These are phyloP conservation scores for Fusarium sp. DNA, from an alignment of 2,329 filamentous ascomycete genomes.

Conservation along the genomic window DNA sequence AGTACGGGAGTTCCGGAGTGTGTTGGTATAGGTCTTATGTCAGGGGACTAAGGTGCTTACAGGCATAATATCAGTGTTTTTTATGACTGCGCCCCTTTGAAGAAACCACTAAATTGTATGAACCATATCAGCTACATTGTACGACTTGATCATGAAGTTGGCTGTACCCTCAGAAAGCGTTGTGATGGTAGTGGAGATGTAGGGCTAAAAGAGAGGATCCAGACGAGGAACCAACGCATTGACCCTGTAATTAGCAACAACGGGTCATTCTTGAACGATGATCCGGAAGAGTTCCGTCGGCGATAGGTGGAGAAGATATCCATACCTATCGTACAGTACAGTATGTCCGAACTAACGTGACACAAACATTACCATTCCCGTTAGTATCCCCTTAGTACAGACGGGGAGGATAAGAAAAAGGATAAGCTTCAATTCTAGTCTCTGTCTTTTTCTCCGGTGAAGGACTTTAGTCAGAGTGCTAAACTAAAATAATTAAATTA, in stretches of 20 bases:
- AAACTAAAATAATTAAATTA: background rate
- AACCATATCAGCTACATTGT: background rate
- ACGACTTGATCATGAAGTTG: background rate
- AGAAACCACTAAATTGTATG: background rate
- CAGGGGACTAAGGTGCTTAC: background rate
- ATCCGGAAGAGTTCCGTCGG: conserved; percentile 10
- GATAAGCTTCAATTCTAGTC: background rate
- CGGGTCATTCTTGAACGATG: background rate
- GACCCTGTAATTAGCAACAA: background rate
- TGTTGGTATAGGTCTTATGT: background rate
- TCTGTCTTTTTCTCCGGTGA: background rate
- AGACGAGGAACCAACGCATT: background rate
- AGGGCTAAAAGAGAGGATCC: background rate
- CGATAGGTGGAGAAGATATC: background rate
- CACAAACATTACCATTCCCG: background rate
- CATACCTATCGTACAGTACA: background rate
- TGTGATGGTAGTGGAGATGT: background rate
- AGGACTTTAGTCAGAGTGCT: background rate
- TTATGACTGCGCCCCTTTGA: background rate
- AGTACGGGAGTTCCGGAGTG: background rate
- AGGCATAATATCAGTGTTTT: background rate
- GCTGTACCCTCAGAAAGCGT: too few species aligned
- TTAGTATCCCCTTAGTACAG: background rate
- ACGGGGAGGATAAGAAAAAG: background rate
- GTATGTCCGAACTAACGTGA: background rate